Percentiles rank a stretch among this genome's conserved stretches.
Conservation (phyloP, 441 rosid species). For the Kokia cookei region DNA sequence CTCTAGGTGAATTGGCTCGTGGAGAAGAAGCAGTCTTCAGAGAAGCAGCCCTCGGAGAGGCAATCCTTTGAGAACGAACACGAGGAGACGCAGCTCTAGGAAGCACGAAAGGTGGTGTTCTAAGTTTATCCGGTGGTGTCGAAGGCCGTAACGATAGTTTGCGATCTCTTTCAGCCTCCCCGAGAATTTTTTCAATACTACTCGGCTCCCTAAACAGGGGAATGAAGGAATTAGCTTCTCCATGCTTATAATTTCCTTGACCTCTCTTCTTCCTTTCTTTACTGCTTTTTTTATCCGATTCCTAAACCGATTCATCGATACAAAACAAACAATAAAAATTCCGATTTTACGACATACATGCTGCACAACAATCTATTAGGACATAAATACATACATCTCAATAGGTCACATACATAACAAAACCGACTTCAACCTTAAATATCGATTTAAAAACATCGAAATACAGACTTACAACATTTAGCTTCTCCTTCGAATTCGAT, state of each 20-base stretch:
- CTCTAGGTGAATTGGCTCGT: conserved; percentile 30
- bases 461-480: conserved; percentile 20
- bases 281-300: conserved; percentile 48
- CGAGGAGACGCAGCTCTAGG: conserved; percentile 49
- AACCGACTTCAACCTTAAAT: background rate
- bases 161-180: conserved; percentile 91
- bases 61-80: conserved; percentile 47
- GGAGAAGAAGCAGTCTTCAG: conserved; percentile 39
- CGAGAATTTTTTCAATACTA: conserved; percentile 88
- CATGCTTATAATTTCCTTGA: conserved; percentile 48
- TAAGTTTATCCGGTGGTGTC: conserved; percentile 52
- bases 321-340: background rate
- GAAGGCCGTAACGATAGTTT: conserved; percentile 65
- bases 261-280: conserved; percentile 78
- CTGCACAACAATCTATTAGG: background rate
- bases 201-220: conserved; percentile 84
- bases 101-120: conserved; percentile 41
- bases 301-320: conserved; percentile 36
- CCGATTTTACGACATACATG: background rate
- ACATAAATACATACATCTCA: background rate
- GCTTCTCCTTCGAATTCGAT: conserved; percentile 69
- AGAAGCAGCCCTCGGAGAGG: conserved; percentile 37
- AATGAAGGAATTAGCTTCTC: conserved; percentile 78
- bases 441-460: background rate
- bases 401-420: background rate